Evolutionary conservation across 2,329 filamentous ascomycete genomes (phyloP).

Genomic region (Penicillium vulpinum): DNA sequence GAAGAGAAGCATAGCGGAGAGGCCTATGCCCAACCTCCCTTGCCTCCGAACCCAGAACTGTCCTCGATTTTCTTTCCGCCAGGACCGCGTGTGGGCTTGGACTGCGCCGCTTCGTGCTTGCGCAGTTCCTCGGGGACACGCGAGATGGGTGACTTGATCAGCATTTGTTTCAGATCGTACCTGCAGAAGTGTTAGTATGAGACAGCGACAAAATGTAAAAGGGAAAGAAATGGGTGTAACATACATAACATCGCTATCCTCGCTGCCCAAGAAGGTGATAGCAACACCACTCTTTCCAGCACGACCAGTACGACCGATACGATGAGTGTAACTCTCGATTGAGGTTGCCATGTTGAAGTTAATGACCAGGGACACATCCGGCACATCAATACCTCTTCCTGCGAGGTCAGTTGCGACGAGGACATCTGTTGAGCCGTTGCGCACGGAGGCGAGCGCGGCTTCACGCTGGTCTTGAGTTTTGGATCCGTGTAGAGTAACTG

Average conservation of each 20-base stretch:
- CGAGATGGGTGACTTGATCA: conserved; percentile 83
- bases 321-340: conserved; percentile 95
- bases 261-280: conserved; percentile 89
- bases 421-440: conserved; percentile 76
- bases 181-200: conserved; percentile 31
- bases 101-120: conserved; percentile 88
- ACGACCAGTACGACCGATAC: conserved; percentile 94
- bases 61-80: conserved; percentile 52
- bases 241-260: conserved; percentile 84
- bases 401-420: conserved; percentile 95
- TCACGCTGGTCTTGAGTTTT: conserved; percentile 99
- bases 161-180: conserved; percentile 91
- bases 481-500: conserved; percentile 88
- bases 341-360: conserved; percentile 98
- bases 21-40: conserved; percentile 34
- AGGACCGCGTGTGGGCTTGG: conserved; percentile 60
- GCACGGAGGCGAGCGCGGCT: conserved; percentile 81
- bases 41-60: conserved; percentile 38
- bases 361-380: conserved; percentile 87
- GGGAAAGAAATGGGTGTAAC: conserved; percentile 2
- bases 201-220: not conserved
- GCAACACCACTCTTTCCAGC: conserved; percentile 95
- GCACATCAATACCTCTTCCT: conserved; percentile 95
- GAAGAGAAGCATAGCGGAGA: not conserved
- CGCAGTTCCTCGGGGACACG: conserved; percentile 88